Percentiles rank a stretch among this genome's conserved stretches.
These are phyloP conservation scores for Cyberlindnera petersonii DNA, from an alignment of 805 yeast species.

Conservation along the genomic window DNA sequence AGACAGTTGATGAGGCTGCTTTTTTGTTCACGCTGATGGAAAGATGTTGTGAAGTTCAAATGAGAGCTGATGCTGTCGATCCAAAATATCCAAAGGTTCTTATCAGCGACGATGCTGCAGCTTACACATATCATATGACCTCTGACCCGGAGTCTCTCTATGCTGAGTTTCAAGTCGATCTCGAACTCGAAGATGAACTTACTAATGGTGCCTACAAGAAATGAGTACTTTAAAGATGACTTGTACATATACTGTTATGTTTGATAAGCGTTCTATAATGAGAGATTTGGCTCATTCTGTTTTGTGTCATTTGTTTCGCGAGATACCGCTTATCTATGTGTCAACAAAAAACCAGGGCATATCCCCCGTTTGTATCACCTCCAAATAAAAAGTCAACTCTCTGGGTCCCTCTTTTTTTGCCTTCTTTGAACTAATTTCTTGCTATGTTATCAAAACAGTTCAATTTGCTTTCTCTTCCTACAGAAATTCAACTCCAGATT, in stretches of 20 bases:
- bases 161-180: slow-evolving; percentile 71
- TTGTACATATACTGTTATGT: too few relatives aligned
- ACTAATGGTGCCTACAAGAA: slow-evolving; percentile 27
- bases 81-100: slow-evolving; percentile 34
- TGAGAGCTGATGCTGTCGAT: slow-evolving; percentile 54
- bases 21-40: slow-evolving; percentile 61
- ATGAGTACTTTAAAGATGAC: too few relatives aligned
- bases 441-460: too few relatives aligned
- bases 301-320: too few relatives aligned
- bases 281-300: too few relatives aligned
- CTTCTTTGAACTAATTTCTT: too few relatives aligned
- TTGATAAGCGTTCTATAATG: too few relatives aligned
- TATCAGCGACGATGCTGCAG: slow-evolving; percentile 61
- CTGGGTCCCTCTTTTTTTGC: too few relatives aligned
- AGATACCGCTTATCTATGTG: too few relatives aligned
- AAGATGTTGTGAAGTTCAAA: slow-evolving; percentile 59
- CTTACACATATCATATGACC: slow-evolving; percentile 54
- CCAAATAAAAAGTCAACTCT: too few relatives aligned
- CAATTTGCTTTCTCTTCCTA: slow-evolving; percentile 15
- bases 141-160: slow-evolving; percentile 67
- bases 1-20: slow-evolving; percentile 73
- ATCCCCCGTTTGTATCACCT: too few relatives aligned
- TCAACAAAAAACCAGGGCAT: too few relatives aligned
- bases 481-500: slow-evolving; percentile 16
- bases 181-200: slow-evolving; percentile 42